phyloP scores from a whole-genome alignment of 805 yeast species.

The Torulaspora delbrueckii region DNA sequence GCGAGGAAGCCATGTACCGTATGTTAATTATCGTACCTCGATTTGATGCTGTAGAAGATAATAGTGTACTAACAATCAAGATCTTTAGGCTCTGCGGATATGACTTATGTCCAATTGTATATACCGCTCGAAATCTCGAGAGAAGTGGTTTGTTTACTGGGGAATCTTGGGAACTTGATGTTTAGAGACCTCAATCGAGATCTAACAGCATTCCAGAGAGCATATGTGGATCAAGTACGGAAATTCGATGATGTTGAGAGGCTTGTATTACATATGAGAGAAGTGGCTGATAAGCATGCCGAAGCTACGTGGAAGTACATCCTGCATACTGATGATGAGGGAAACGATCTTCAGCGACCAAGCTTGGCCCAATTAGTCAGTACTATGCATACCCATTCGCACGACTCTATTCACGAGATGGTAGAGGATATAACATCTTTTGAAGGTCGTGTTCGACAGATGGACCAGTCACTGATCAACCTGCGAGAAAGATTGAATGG shows the following conservation, averaged over 20 bases:
- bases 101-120: slow-evolving; percentile 89
- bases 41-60: neutral
- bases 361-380: slow-evolving; percentile 16
- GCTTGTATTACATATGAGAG: slow-evolving; percentile 52
- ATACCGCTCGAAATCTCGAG: slow-evolving; percentile 80
- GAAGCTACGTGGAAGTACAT: slow-evolving; percentile 36
- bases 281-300: slow-evolving; percentile 45
- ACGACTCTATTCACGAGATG: slow-evolving; percentile 52
- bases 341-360: slow-evolving; percentile 20
- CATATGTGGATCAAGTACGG: slow-evolving; percentile 83
- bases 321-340: slow-evolving; percentile 31
- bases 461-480: slow-evolving; percentile 63
- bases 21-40: slow-evolving; percentile 16
- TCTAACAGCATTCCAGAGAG: slow-evolving; percentile 82
- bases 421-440: slow-evolving; percentile 56
- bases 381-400: slow-evolving; percentile 27
- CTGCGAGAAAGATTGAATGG: slow-evolving; percentile 58
- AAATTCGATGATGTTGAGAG: slow-evolving; percentile 77
- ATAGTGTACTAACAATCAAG: slow-evolving; percentile 4
- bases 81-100: slow-evolving; percentile 77
- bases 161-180: slow-evolving; percentile 80
- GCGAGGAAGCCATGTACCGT: slow-evolving; percentile 41
- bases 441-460: slow-evolving; percentile 67
- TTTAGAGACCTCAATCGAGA: slow-evolving; percentile 82
- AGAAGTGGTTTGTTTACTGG: slow-evolving; percentile 76